Percentiles rank a stretch among this genome's conserved stretches.
Conservation (phyloP, 1,284 basidiomycete genomes). For the Marasmius fiardii region DNA sequence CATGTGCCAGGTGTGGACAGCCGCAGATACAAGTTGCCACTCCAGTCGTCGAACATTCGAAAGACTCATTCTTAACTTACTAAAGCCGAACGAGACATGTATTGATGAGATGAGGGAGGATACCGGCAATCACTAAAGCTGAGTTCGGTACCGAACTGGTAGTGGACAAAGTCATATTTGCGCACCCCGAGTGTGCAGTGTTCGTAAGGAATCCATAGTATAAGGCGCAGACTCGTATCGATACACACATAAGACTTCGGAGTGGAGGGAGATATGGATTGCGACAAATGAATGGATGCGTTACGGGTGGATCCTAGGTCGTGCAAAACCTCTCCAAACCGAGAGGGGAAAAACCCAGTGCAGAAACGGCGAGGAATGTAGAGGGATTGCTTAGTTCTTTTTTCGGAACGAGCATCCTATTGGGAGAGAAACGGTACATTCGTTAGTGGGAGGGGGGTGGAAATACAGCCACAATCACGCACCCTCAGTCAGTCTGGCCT, state of each 20-base stretch:
- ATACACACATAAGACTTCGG: neutral
- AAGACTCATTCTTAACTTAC: too few relatives aligned
- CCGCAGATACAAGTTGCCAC: too few relatives aligned
- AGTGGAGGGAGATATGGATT: neutral
- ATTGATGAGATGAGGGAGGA: too few relatives aligned
- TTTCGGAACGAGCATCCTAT: slow-evolving; percentile 83
- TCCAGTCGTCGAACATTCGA: too few relatives aligned
- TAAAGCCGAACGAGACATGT: too few relatives aligned
- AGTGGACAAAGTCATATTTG: too few relatives aligned
- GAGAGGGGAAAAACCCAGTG: slow-evolving; percentile 16
- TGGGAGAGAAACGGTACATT: slow-evolving; percentile 2
- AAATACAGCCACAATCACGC: slow-evolving; percentile 32
- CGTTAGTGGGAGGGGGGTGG: slow-evolving; percentile 9
- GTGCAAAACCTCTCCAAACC: too few relatives aligned
- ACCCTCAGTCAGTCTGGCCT: slow-evolving; percentile 98
- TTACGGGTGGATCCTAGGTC: neutral
- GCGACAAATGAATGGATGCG: neutral
- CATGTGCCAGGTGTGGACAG: too few relatives aligned
- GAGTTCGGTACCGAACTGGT: too few relatives aligned
- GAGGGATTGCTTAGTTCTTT: slow-evolving; percentile 62
- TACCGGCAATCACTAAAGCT: too few relatives aligned
- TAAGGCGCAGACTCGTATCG: neutral
- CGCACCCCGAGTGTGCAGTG: too few relatives aligned
- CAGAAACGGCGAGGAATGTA: slow-evolving; percentile 20
- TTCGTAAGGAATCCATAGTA: slow-evolving; percentile 1